Percentiles rank a stretch among this genome's conserved stretches.
Evolutionary conservation across 176 grass and related monocot species (phyloP).

Genomic region (Oropetium thomaeum): DNA sequence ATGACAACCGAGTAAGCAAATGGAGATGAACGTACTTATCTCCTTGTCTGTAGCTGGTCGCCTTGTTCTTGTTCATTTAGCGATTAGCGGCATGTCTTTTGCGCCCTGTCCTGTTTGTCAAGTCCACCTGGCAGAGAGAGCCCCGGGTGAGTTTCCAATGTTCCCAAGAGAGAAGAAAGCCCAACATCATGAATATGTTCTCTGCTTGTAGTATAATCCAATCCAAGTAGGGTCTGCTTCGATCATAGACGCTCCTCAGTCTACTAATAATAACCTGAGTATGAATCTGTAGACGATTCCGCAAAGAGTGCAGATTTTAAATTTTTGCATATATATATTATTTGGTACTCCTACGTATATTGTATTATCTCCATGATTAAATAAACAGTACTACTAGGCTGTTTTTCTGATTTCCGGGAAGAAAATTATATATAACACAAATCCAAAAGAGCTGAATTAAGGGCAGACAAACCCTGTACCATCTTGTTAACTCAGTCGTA

Average conservation of each 20-base stretch:
- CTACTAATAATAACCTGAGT: too few relatives aligned
- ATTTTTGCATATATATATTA: too few relatives aligned
- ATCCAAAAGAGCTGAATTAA: neutral
- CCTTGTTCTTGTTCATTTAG: neutral
- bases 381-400: neutral
- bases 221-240: too few relatives aligned
- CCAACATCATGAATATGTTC: too few relatives aligned
- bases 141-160: neutral
- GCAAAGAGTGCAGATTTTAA: too few relatives aligned
- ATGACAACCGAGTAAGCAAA: neutral
- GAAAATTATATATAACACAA: too few relatives aligned
- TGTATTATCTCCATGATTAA: too few relatives aligned
- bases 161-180: too few relatives aligned
- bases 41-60: conserved; percentile 9
- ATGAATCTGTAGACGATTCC: too few relatives aligned
- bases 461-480: neutral
- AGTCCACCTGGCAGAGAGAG: neutral
- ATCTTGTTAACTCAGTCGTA: neutral
- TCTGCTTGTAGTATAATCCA: too few relatives aligned
- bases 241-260: too few relatives aligned
- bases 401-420: neutral
- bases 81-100: neutral
- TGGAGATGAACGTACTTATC: neutral
- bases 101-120: neutral
- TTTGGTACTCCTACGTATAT: too few relatives aligned